Percentiles rank a stretch among this genome's conserved stretches.
phyloP scores from a whole-genome alignment of 164 flowering plant species.

The Aristolochia californica region DNA sequence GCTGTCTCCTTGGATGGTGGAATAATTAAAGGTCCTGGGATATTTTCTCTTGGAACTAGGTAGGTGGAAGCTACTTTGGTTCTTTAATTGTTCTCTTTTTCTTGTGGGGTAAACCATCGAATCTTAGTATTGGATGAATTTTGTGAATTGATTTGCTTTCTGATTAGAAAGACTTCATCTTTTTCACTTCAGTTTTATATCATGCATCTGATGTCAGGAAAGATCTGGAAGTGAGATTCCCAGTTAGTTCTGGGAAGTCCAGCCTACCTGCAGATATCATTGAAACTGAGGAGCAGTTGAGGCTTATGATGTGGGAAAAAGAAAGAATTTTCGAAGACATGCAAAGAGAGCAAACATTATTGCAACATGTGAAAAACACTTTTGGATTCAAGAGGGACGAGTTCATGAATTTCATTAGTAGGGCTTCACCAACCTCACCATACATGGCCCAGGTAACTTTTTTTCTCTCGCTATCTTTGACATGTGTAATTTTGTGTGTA shows the following conservation, averaged over 20 bases:
- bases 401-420: constrained; percentile 27
- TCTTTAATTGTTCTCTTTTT: not conserved
- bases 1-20: constrained; percentile 97
- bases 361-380: constrained; percentile 33
- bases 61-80: constrained; percentile 14
- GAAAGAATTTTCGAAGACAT: constrained; percentile 63
- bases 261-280: constrained; percentile 20
- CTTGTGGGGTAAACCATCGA: not conserved
- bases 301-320: constrained; percentile 44
- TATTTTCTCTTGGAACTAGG: constrained; percentile 54
- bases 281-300: constrained; percentile 40
- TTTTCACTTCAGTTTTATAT: not conserved
- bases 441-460: not conserved
- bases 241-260: constrained; percentile 22
- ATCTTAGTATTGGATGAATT: no score
- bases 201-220: constrained; percentile 28
- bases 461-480: no score
- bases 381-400: constrained; percentile 53
- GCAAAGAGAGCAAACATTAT: constrained; percentile 43
- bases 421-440: constrained; percentile 1
- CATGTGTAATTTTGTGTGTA: no score
- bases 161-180: not conserved
- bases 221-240: constrained; percentile 55
- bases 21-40: constrained; percentile 44
- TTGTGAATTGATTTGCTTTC: no score